phyloP scores from a whole-genome alignment of 192 early-diverging fungal species.

The Coemansia sp. region DNA sequence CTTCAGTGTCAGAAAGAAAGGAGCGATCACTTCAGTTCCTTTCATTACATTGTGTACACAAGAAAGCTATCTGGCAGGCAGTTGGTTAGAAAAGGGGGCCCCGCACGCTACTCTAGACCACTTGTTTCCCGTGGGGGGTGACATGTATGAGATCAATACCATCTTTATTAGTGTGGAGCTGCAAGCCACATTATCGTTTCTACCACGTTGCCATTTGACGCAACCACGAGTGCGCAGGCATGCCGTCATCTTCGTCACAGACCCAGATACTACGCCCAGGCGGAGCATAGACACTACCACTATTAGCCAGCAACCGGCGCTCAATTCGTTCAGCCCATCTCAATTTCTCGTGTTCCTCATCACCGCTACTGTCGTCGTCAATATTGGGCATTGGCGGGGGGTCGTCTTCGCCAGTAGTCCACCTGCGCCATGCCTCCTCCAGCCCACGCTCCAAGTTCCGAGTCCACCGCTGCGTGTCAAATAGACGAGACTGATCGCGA shows the following conservation, averaged over 20 bases:
- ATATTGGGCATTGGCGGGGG: not conserved
- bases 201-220: slow-evolving; percentile 42
- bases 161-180: not conserved
- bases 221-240: slow-evolving; percentile 47
- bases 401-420: slow-evolving; percentile 57
- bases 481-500: slow-evolving; percentile 77
- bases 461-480: slow-evolving; percentile 88
- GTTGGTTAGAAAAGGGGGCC: not conserved
- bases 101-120: not conserved
- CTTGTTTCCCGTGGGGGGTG: not conserved
- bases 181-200: not conserved
- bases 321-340: slow-evolving; percentile 35
- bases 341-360: not conserved
- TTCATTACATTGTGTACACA: not conserved
- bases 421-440: slow-evolving; percentile 70
- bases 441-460: slow-evolving; percentile 76
- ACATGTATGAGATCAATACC: not conserved
- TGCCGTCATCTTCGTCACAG: slow-evolving; percentile 46
- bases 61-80: too few species aligned
- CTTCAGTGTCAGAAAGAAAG: slow-evolving; percentile 7
- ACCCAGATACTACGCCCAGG: slow-evolving; percentile 50
- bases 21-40: not conserved
- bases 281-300: slow-evolving; percentile 30
- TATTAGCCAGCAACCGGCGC: slow-evolving; percentile 15
- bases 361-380: not conserved